A percentile compares a stretch with the other conserved stretches of the same genome.
Conservation (phyloP, 192 early-diverging fungal genomes). For the Coemansia sp. region DNA sequence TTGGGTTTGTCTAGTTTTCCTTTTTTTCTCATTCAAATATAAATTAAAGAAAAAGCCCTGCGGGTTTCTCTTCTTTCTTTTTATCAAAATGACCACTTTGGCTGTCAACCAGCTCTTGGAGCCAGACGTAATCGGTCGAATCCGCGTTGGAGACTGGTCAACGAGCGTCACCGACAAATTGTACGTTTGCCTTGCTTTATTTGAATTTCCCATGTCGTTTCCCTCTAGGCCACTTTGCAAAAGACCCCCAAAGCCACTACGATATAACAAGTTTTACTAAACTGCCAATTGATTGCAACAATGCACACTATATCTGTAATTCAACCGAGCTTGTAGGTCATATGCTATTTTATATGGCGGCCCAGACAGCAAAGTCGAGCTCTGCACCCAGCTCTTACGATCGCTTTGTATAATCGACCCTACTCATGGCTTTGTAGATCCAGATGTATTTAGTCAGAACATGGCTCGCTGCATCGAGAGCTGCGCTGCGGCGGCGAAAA, state of each 20-base stretch:
- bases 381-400: conserved; percentile 41
- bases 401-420: conserved; percentile 12
- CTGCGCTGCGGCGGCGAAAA: conserved; percentile 16
- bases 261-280: too few relatives aligned
- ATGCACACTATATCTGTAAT: too few relatives aligned
- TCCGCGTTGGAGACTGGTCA: conserved; percentile 36
- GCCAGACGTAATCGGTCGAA: conserved; percentile 27
- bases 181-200: conserved; percentile 22
- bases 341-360: conserved; percentile 26
- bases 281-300: neutral
- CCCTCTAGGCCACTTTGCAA: too few relatives aligned
- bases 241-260: too few relatives aligned
- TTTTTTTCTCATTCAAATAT: conserved; percentile 4
- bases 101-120: conserved; percentile 16
- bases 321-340: too few relatives aligned
- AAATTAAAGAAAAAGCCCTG: neutral
- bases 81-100: neutral
- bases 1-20: neutral
- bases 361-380: conserved; percentile 11
- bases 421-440: neutral
- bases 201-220: too few relatives aligned
- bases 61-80: neutral
- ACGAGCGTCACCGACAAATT: conserved; percentile 33
- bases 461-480: neutral
- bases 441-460: neutral